phyloP scores from a whole-genome alignment of 176 grass and related monocot genomes.

The Eleusine coracana region DNA sequence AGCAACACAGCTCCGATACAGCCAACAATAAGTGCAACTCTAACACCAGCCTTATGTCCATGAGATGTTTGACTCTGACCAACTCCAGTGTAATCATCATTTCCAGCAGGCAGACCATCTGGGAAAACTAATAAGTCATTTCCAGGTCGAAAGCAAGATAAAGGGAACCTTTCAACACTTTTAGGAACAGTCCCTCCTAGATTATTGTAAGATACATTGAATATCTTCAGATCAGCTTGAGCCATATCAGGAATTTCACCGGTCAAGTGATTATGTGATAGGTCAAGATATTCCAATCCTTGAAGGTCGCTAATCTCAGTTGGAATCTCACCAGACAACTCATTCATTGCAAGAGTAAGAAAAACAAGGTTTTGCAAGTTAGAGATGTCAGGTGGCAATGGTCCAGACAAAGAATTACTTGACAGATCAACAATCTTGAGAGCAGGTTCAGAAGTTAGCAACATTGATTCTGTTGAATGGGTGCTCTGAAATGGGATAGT shows the following conservation, averaged over 20 bases:
- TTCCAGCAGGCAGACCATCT: constrained; percentile 62
- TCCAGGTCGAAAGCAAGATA: constrained; percentile 83
- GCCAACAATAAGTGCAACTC: constrained; percentile 76
- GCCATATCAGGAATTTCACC: constrained; percentile 82
- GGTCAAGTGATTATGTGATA: constrained; percentile 81
- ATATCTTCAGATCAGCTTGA: constrained; percentile 61
- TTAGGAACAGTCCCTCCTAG: constrained; percentile 75
- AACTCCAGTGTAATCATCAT: constrained; percentile 38
- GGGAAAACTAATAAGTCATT: constrained; percentile 76
- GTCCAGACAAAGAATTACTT: constrained; percentile 70
- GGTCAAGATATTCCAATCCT: constrained; percentile 71
- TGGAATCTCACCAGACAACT: constrained; percentile 78
- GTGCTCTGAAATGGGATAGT: constrained; percentile 73
- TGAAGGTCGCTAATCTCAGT: constrained; percentile 75
- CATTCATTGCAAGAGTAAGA: constrained; percentile 72
- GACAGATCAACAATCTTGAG: constrained; percentile 86
- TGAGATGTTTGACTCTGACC: constrained; percentile 38
- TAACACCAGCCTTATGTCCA: constrained; percentile 60
- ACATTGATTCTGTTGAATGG: constrained; percentile 73
- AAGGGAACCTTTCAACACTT: constrained; percentile 79
- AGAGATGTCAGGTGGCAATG: constrained; percentile 79
- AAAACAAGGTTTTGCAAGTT: constrained; percentile 75
- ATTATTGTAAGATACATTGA: constrained; percentile 91
- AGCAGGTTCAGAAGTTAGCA: constrained; percentile 59
- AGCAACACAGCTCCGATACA: constrained; percentile 74